Evolutionary conservation across 805 yeast species (phyloP).

Genomic region (Starmera amethionina): DNA sequence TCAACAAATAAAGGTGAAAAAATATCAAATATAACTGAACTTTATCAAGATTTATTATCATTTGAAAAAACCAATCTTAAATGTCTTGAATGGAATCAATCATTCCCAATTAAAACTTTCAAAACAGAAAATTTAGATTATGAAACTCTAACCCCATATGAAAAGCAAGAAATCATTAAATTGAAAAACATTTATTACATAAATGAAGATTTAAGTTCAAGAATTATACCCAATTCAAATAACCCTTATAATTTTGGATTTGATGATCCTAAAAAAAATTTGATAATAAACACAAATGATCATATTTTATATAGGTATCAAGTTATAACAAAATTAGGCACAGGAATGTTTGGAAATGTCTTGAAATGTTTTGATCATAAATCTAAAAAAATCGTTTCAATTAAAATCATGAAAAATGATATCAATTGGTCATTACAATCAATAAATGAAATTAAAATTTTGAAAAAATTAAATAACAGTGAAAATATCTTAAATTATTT

Average conservation of each 20-base stretch:
- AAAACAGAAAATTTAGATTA: conserved; percentile 3
- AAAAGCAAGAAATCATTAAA: conserved; percentile 50
- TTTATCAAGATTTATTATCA: conserved; percentile 4
- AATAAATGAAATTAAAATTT: conserved; percentile 60
- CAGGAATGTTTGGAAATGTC: conserved; percentile 80
- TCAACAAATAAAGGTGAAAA: background rate
- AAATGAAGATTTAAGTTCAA: conserved; percentile 22
- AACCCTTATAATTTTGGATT: conserved; percentile 51
- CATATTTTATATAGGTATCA: conserved; percentile 72
- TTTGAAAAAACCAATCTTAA: conserved; percentile 8
- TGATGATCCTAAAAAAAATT: conserved; percentile 62
- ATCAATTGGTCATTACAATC: conserved; percentile 71
- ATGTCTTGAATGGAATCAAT: conserved; percentile 3
- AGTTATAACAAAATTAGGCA: conserved; percentile 50
- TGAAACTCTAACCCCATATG: conserved; percentile 36
- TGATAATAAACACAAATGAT: conserved; percentile 44
- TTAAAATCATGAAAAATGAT: conserved; percentile 69
- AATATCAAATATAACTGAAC: conserved; percentile 1
- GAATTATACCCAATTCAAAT: conserved; percentile 16
- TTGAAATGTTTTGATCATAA: conserved; percentile 61
- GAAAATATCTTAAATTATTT: conserved; percentile 37
- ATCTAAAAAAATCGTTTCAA: conserved; percentile 46
- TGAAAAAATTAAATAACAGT: conserved; percentile 33
- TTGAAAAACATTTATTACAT: conserved; percentile 39
- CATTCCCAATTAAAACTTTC: background rate